A percentile compares a stretch with the other conserved stretches of the same genome.
Conservation (phyloP, 2,329 filamentous ascomycete species). For the Emydomyces testavorans region DNA sequence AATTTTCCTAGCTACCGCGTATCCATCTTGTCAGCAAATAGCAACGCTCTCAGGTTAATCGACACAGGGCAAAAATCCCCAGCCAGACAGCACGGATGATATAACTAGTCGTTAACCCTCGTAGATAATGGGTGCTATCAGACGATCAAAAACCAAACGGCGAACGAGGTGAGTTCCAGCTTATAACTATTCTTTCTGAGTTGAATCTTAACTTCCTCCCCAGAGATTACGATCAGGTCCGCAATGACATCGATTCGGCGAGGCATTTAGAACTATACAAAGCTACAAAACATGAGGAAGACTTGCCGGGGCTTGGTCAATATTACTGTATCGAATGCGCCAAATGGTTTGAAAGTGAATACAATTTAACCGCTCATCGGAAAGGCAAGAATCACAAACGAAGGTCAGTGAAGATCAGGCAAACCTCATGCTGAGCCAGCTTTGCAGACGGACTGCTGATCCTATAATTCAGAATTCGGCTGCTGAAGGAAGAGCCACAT, state of each 20-base stretch:
- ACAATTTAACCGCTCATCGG: constrained; percentile 61
- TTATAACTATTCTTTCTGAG: neutral
- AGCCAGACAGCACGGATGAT: too few species aligned
- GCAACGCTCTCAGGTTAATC: too few species aligned
- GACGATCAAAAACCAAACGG: constrained; percentile 62
- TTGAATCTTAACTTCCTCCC: constrained; percentile 36
- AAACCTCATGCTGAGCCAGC: too few species aligned
- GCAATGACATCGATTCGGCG: constrained; percentile 64
- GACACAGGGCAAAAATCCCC: neutral
- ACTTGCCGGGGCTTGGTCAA: constrained; percentile 73
- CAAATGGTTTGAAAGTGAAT: constrained; percentile 87
- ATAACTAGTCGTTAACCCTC: neutral
- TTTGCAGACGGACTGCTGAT: neutral
- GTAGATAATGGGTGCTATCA: constrained; percentile 51
- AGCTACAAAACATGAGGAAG: constrained; percentile 66
- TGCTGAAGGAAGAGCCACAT: constrained; percentile 73
- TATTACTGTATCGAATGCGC: constrained; percentile 88
- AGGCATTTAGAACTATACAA: constrained; percentile 73
- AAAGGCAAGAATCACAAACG: constrained; percentile 91
- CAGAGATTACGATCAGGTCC: constrained; percentile 87
- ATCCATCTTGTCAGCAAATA: too few species aligned
- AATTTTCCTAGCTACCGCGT: too few species aligned
- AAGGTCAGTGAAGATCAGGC: constrained; percentile 43
- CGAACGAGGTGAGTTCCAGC: constrained; percentile 47
- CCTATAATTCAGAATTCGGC: constrained; percentile 52